Evolutionary conservation across 1,284 basidiomycete species (phyloP).

Genomic region (Exobasidium rhododendri): DNA sequence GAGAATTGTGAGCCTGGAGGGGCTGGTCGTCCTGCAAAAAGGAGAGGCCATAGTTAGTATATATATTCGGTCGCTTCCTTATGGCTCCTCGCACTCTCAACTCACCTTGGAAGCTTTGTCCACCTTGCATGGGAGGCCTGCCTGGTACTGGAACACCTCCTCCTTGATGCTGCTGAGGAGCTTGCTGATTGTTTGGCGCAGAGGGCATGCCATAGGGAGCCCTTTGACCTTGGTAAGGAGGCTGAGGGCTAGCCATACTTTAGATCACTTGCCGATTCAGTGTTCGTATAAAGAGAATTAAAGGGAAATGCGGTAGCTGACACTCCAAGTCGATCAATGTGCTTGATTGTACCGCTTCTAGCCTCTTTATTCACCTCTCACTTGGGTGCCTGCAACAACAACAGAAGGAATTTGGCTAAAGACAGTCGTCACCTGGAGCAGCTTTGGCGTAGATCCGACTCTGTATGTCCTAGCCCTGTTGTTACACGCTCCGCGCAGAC

Average conservation of each 20-base stretch:
- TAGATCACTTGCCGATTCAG: no score
- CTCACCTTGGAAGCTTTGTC: slow-evolving; percentile 3
- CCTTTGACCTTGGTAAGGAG: slow-evolving; percentile 3
- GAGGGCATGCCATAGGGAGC: background rate
- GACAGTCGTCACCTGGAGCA: no score
- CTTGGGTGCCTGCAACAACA: no score
- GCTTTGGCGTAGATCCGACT: no score
- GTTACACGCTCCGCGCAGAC: no score
- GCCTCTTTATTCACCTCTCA: no score
- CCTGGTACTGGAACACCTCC: background rate
- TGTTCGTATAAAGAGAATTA: no score
- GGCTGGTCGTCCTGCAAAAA: background rate
- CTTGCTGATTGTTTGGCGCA: background rate
- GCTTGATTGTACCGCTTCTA: no score
- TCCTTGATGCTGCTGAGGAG: background rate
- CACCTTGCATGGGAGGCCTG: background rate
- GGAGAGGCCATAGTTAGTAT: background rate
- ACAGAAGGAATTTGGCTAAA: no score
- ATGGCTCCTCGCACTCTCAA: background rate
- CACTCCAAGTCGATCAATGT: no score
- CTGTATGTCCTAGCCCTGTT: no score
- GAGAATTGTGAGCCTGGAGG: background rate
- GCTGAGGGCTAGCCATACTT: slow-evolving; percentile 11
- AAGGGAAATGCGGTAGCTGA: no score
- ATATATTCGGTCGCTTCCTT: background rate